phyloP scores from a whole-genome alignment of 768 basidiomycete genomes.

The Phaeotremella skinneri region DNA sequence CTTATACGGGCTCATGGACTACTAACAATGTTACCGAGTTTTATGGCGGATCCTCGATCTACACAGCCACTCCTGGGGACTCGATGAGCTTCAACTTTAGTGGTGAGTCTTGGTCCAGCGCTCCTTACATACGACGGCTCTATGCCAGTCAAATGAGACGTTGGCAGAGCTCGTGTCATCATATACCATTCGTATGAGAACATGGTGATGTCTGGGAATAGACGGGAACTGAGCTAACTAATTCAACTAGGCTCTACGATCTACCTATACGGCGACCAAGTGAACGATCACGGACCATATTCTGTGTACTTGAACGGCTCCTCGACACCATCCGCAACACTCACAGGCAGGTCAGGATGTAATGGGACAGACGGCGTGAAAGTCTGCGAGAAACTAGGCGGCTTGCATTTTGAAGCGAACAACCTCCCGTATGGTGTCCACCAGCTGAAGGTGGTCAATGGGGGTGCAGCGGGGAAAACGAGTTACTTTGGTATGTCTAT shows the following conservation, averaged over 20 bases:
- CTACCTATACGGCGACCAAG: slow-evolving; percentile 51
- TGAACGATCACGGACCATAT: slow-evolving; percentile 51
- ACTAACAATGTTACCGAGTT: slow-evolving; percentile 39
- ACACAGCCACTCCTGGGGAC: slow-evolving; percentile 40
- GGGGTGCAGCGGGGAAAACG: slow-evolving; percentile 24
- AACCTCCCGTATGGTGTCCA: slow-evolving; percentile 39
- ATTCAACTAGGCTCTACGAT: slow-evolving; percentile 49
- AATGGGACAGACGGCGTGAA: slow-evolving; percentile 29
- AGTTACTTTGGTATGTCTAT: slow-evolving; percentile 45
- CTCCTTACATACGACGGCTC: no score
- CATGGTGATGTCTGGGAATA: neutral
- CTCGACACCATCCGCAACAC: slow-evolving; percentile 13
- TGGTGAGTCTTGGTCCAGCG: slow-evolving; percentile 17
- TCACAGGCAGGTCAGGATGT: slow-evolving; percentile 43
- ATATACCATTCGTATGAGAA: no score
- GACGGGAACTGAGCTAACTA: no score
- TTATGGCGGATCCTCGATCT: slow-evolving; percentile 43
- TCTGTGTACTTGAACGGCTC: slow-evolving; percentile 42
- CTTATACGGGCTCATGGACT: slow-evolving; percentile 43
- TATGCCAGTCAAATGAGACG: no score
- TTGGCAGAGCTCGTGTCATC: no score
- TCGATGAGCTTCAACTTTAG: slow-evolving; percentile 33
- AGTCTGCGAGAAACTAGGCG: slow-evolving; percentile 48
- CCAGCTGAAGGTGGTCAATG: slow-evolving; percentile 36
- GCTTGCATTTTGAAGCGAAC: slow-evolving; percentile 34